Conservation (phyloP, 495 filamentous ascomycete species). For the Hyaloscypha bicolor region DNA sequence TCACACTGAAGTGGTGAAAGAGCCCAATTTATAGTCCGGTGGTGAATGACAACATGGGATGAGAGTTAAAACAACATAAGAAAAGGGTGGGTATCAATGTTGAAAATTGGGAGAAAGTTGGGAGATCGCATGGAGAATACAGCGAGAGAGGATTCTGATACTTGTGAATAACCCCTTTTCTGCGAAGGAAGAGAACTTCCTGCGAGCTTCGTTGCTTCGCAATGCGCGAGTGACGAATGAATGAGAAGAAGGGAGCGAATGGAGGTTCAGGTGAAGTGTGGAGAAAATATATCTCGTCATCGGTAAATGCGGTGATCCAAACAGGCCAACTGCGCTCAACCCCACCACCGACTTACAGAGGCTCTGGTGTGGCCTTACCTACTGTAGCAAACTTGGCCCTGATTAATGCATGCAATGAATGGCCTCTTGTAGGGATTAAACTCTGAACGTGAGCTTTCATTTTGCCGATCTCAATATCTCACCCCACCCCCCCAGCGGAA, state of each 20-base stretch:
- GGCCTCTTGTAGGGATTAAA: too few relatives aligned
- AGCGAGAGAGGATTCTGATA: too few relatives aligned
- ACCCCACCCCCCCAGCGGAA: too few relatives aligned
- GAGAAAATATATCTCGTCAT: neutral
- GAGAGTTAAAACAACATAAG: neutral
- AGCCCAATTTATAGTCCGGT: conserved; percentile 55
- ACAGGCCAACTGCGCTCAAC: neutral
- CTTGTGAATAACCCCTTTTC: too few relatives aligned
- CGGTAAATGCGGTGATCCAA: neutral
- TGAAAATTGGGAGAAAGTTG: too few relatives aligned
- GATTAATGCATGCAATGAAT: too few relatives aligned
- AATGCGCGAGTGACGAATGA: neutral
- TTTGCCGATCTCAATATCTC: too few relatives aligned
- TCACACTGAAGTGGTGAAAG: conserved; percentile 43
- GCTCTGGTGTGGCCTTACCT: neutral
- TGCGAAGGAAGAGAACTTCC: neutral
- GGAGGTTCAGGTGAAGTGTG: neutral
- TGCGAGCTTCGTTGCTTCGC: neutral
- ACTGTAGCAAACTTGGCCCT: neutral
- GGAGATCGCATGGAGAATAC: too few relatives aligned
- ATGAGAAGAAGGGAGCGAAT: neutral
- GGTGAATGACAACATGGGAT: neutral
- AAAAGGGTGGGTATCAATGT: neutral
- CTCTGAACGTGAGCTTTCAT: too few relatives aligned
- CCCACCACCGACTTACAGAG: neutral